Evolutionary conservation across 768 basidiomycete species (phyloP), one percentile per base, ranked within the genome.

Genomic region (Leccinellum luteum): DNA sequence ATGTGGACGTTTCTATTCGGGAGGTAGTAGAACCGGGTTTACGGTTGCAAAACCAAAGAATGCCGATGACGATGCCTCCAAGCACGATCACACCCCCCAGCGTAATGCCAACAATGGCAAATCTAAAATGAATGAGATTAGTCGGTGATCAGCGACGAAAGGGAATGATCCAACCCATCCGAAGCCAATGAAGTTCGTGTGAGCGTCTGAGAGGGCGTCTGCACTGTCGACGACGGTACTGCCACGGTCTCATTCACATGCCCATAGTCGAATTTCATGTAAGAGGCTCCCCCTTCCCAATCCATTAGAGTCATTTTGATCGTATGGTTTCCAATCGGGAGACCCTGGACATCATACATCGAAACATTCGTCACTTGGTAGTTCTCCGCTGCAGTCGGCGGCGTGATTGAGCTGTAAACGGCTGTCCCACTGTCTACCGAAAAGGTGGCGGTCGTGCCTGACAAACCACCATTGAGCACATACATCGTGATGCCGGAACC

Each of bases 241-340:
- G 54, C 55, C 34, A 66, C 60, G 27, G 66, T 56, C 52, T 69
- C 68, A 34, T 69, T 69, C 25, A 69, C 30, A 17, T 48, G 35
- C 49, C 69, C 69, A 48, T 64, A 70, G 31, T 69, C 67, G 7
- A 70, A 70, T 31, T 68, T 64, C 68, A 69, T 66, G 30, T 59
- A 60, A 15, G 63, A 65, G 25, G 25, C 5, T 3, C 8, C 7
- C 6, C 54, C 59, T 2, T 52, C 28, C 67, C 68, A 71, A 47
- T 32, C 25, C 25, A 25, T 25, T 25, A 25, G 25, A 25, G 25
- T 25, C 25, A 25, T 25, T 25, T 25, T 25, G 47, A 69, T 52
- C 27, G 58, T 66, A 31, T 70, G 66, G 15, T 55, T 60, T 27
- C 59, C 59, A 2, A 38, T 52, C 1, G 44, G 19, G 25, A 69